phyloP scores from a whole-genome alignment of 140 eudicot species.

The Bidens hawaiensis region DNA sequence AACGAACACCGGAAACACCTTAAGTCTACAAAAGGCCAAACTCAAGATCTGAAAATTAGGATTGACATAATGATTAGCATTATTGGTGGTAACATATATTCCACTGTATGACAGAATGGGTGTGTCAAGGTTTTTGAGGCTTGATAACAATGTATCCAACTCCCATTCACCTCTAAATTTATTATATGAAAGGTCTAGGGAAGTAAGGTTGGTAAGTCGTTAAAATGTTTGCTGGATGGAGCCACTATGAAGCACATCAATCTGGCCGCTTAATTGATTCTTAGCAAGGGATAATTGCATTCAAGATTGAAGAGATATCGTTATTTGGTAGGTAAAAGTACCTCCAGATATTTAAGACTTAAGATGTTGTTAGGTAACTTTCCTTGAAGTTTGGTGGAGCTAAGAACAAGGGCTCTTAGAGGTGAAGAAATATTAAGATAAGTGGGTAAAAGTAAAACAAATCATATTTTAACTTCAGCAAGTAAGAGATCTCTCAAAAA shows the following conservation, averaged over 20 bases:
- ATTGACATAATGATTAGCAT: not conserved
- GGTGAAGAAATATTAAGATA: not conserved
- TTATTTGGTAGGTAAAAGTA: not conserved
- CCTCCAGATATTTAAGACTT: slow-evolving; percentile 9
- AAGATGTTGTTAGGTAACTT: slow-evolving; percentile 10
- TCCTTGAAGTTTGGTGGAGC: slow-evolving; percentile 1
- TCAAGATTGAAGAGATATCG: not conserved
- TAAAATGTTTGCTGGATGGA: not conserved
- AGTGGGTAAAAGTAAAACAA: not conserved
- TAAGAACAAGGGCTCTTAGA: not conserved
- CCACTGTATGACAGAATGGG: slow-evolving; percentile 18
- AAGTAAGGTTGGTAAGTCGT: not conserved
- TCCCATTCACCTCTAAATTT: not conserved
- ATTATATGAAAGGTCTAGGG: not conserved
- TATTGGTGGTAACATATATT: not conserved
- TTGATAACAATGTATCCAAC: slow-evolving; percentile 11
- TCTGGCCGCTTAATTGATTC: slow-evolving; percentile 3
- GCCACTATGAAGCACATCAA: not conserved
- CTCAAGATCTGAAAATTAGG: fast-evolving
- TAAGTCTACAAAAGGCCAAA: slow-evolving; percentile 18
- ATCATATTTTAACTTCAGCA: not conserved
- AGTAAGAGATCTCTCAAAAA: not conserved
- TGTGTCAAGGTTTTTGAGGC: not conserved
- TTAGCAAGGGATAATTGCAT: not conserved
- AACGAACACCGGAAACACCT: not conserved